These are phyloP conservation scores for Penicillium cosmopolitanum DNA, from an alignment of 495 filamentous ascomycete genomes.

Conservation along the genomic window DNA sequence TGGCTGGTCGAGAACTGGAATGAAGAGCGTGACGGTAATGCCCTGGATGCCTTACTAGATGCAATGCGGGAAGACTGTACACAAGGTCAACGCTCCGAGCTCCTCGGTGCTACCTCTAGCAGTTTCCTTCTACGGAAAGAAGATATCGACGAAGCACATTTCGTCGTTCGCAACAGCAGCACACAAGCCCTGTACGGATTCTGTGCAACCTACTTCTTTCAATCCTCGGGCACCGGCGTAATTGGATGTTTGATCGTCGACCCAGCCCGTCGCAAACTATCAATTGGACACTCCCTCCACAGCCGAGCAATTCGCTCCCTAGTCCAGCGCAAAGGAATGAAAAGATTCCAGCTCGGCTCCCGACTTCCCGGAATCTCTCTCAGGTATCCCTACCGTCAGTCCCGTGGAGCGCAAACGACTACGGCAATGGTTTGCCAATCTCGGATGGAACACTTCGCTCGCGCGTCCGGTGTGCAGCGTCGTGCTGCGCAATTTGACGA, in stretches of 20 bases:
- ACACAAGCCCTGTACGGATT: constrained; percentile 88
- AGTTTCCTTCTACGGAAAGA: constrained; percentile 72
- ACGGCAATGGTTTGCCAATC: constrained; percentile 67
- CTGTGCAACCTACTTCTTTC: constrained; percentile 81
- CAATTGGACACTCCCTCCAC: constrained; percentile 83
- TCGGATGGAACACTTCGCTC: constrained; percentile 69
- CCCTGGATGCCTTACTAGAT: constrained; percentile 69
- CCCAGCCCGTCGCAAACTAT: constrained; percentile 77
- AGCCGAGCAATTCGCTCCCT: constrained; percentile 75
- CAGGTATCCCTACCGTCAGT: constrained; percentile 71
- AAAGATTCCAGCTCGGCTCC: constrained; percentile 77
- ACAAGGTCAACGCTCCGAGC: constrained; percentile 58
- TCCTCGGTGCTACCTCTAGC: constrained; percentile 69
- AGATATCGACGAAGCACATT: constrained; percentile 76
- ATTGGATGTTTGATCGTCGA: constrained; percentile 85
- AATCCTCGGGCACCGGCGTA: constrained; percentile 69
- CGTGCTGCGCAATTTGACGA: constrained; percentile 64
- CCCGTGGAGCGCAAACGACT: constrained; percentile 62
- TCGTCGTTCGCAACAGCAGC: constrained; percentile 88
- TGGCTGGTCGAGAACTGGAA: constrained; percentile 90
- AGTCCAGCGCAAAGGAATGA: constrained; percentile 68
- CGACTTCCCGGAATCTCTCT: constrained; percentile 75
- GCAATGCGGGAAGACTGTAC: constrained; percentile 61
- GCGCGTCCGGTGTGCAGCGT: constrained; percentile 68
- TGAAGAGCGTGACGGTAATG: constrained; percentile 70